These are phyloP conservation scores for Coemansia sp. DNA, from an alignment of 192 early-diverging fungal genomes.

Conservation along the genomic window DNA sequence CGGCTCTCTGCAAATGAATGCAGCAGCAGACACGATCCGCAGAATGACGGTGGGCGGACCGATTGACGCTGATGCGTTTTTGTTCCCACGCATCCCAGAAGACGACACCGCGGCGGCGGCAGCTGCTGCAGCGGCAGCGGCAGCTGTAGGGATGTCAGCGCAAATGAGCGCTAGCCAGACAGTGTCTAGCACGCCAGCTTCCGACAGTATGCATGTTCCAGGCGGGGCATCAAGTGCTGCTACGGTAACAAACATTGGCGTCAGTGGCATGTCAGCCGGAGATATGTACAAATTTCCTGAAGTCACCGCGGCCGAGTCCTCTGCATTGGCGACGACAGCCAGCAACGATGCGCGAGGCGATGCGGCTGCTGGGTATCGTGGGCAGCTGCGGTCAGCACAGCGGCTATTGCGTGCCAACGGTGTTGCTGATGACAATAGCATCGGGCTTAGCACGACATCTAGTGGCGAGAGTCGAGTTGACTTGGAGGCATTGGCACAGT, in stretches of 20 bases:
- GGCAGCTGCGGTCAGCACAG: conserved; percentile 40
- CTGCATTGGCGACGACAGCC: neutral
- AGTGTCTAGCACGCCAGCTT: conserved; percentile 1
- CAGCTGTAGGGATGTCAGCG: conserved; percentile 21
- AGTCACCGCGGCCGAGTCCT: neutral
- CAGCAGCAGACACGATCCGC: conserved; percentile 39
- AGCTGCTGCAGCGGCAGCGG: conserved; percentile 18
- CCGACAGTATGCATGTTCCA: neutral
- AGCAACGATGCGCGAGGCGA: neutral
- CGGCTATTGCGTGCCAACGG: conserved; percentile 42
- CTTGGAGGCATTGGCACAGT: conserved; percentile 40
- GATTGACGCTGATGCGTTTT: conserved; percentile 30
- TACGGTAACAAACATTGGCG: neutral
- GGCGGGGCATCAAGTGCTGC: neutral
- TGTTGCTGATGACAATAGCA: conserved; percentile 50
- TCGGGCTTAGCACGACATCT: conserved; percentile 43
- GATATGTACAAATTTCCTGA: conserved; percentile 12
- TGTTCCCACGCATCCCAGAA: conserved; percentile 51
- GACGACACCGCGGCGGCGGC: conserved; percentile 27
- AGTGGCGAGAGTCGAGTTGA: conserved; percentile 28
- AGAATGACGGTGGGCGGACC: conserved; percentile 47
- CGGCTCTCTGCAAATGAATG: conserved; percentile 17
- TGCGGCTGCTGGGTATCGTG: conserved; percentile 15
- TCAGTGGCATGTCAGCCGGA: neutral
- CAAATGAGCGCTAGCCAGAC: conserved; percentile 18